phyloP scores from a whole-genome alignment of 805 yeast genomes.

The Tetrapisispora phaffii region DNA sequence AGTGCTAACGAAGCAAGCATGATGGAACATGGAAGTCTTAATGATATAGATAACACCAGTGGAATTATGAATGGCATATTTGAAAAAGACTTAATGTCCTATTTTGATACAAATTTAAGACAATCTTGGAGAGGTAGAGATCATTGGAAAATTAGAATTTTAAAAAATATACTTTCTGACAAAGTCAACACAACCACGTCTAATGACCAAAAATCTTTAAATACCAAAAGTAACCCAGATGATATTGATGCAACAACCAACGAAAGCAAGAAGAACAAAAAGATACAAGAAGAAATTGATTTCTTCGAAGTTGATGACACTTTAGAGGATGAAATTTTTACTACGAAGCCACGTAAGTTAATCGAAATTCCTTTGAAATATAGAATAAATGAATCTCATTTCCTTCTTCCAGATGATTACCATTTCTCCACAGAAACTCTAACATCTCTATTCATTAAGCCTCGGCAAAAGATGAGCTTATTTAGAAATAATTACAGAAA shows the following conservation, averaged over 20 bases:
- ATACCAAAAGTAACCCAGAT: conserved; percentile 2
- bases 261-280: conserved; percentile 19
- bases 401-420: conserved; percentile 62
- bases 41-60: conserved; percentile 3
- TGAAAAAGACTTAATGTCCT: conserved; percentile 62
- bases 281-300: conserved; percentile 35
- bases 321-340: conserved; percentile 35
- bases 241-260: neutral
- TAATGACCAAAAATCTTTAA: neutral
- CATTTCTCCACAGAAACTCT: conserved; percentile 62
- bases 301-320: conserved; percentile 33
- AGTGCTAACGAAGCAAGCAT: neutral
- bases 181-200: neutral
- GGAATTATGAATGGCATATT: conserved; percentile 26
- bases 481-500: conserved; percentile 16
- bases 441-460: conserved; percentile 60
- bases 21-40: neutral
- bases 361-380: conserved; percentile 36
- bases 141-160: conserved; percentile 74
- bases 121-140: conserved; percentile 85
- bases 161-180: conserved; percentile 26
- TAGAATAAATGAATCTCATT: conserved; percentile 34
- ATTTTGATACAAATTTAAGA: conserved; percentile 65
- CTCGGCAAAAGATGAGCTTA: conserved; percentile 37
- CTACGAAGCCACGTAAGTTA: conserved; percentile 25